A percentile compares a stretch with the other conserved stretches of the same genome.
phyloP scores from a whole-genome alignment of 2,329 filamentous ascomycete genomes.

The Diaporthe batatas region DNA sequence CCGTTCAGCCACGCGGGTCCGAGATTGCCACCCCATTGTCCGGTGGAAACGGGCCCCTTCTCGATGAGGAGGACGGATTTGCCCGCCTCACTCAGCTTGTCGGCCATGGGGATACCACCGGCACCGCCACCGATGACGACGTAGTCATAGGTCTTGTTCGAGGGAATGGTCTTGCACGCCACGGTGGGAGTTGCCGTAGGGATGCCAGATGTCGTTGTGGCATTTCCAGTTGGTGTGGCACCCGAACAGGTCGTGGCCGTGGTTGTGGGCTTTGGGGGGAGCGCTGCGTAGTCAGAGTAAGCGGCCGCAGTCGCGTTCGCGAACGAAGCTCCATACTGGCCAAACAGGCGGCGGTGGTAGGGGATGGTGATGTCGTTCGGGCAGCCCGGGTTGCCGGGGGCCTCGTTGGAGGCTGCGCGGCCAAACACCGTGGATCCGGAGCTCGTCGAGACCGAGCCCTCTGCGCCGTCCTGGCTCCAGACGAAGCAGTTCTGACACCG shows the following conservation, averaged over 20 bases:
- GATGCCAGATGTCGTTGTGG: background rate
- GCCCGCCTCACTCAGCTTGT: conserved; percentile 71
- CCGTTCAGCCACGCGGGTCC: conserved; percentile 69
- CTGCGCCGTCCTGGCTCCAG: conserved; percentile 61
- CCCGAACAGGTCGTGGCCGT: conserved; percentile 1
- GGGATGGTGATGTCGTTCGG: conserved; percentile 49
- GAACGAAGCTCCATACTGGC: conserved; percentile 45
- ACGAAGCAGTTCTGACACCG: conserved; percentile 66
- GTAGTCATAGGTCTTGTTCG: conserved; percentile 68
- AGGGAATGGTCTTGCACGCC: conserved; percentile 45
- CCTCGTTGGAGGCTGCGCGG: conserved; percentile 62
- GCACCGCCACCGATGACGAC: conserved; percentile 72
- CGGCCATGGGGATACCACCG: conserved; percentile 70
- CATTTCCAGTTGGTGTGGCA: conserved; percentile 50
- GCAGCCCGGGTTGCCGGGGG: conserved; percentile 53
- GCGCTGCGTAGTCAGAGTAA: conserved; percentile 50
- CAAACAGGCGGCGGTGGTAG: conserved; percentile 52
- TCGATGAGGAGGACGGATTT: conserved; percentile 71
- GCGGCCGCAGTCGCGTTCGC: conserved; percentile 51
- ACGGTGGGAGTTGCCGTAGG: conserved; percentile 27
- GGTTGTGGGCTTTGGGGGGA: conserved; percentile 49
- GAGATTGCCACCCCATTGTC: conserved; percentile 70
- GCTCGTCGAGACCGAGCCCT: conserved; percentile 53
- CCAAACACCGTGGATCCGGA: conserved; percentile 55
- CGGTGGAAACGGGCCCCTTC: conserved; percentile 68